Base-by-base conservation (phyloP, 352 stramenopile species). In the Phytophthora aleatoria region DNA sequence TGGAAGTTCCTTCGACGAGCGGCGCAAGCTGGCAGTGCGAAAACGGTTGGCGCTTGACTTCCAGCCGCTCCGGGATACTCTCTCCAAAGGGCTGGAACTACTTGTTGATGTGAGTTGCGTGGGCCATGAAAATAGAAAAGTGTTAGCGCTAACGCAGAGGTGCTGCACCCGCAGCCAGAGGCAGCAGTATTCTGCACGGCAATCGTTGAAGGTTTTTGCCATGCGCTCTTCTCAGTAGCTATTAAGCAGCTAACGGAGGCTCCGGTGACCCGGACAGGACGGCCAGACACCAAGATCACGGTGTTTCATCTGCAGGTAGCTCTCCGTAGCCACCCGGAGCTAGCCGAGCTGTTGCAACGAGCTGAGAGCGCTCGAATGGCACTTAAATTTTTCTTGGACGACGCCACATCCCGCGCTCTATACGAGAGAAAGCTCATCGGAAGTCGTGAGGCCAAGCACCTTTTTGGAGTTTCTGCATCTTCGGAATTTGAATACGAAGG, bases 1-100 rank as follows among this genome's bases (percentile, higher is more conserved):
- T 64, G 44, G 61, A 63, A 67, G 44, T 44, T 67, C 74, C 33
- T 56, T 58, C 6, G 73, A 67, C 64, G 74, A 84, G 61, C 64
- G 57, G 52, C 72, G 79, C 56, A 75, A 79, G 53, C 75, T 75
- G 31, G 57, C 73, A 44, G 44, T 89, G 63, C 67, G 57, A 20
- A 80, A 81, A 67, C 75, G 71, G 9, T 61, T 89, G n/a, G 62
- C 77, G 50, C 75, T 89, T 43, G 79, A 89, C 64, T 85, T 83
- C 43, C 69, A 79, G 50, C 73, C 79, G 45, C 76, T 89, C 26
- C 69, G 64, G 16, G 62, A 73, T 56, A 83, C 77, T 38, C 75
- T 86, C 26, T 65, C 79, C 35, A 75, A 74, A 30, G 75, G 74
- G 0, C 71, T 89, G 30, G 71, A 79, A 16, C 64, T 87, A 53